These are phyloP conservation scores for Boletus holoroseus DNA, from an alignment of 1,284 basidiomycete species.

Conservation along the genomic window DNA sequence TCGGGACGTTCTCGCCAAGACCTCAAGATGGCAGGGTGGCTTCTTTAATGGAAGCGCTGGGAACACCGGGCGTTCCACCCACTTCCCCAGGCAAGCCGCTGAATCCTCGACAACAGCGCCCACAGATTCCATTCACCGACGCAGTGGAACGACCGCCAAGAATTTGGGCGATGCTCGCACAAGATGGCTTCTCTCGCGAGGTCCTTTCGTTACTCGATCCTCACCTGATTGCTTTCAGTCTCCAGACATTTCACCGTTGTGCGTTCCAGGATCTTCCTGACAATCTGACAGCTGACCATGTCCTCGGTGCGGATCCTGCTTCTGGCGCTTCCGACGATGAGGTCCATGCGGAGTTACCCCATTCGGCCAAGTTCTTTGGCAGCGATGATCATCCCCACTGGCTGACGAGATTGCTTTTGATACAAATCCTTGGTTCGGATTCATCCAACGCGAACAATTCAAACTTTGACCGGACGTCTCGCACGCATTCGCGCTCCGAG, in stretches of 20 bases:
- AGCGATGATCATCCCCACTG: conserved; percentile 69
- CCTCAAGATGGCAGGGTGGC: conserved; percentile 44
- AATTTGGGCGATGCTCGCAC: conserved; percentile 47
- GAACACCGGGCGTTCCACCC: conserved; percentile 17
- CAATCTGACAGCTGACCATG: conserved; percentile 45
- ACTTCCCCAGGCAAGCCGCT: conserved; percentile 17
- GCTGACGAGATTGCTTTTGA: conserved; percentile 65
- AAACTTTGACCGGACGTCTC: conserved; percentile 47
- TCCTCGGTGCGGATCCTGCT: conserved; percentile 34
- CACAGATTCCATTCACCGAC: conserved; percentile 22
- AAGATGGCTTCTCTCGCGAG: conserved; percentile 66
- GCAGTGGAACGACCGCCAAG: conserved; percentile 20
- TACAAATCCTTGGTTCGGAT: conserved; percentile 63
- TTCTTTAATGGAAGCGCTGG: conserved; percentile 46
- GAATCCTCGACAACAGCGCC: conserved; percentile 22
- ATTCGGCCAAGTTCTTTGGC: conserved; percentile 50
- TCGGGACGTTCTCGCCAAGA: conserved; percentile 57
- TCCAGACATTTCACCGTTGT: conserved; percentile 53
- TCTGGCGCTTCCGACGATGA: conserved; percentile 12
- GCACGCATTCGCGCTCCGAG: conserved; percentile 64
- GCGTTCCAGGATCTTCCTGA: conserved; percentile 47
- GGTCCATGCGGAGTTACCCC: conserved; percentile 7
- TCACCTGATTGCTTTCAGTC: conserved; percentile 51
- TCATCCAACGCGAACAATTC: conserved; percentile 27
- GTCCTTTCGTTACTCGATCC: conserved; percentile 55